These are phyloP conservation scores for Xylaria arbuscula DNA, from an alignment of 2,329 filamentous ascomycete genomes.

Conservation along the genomic window DNA sequence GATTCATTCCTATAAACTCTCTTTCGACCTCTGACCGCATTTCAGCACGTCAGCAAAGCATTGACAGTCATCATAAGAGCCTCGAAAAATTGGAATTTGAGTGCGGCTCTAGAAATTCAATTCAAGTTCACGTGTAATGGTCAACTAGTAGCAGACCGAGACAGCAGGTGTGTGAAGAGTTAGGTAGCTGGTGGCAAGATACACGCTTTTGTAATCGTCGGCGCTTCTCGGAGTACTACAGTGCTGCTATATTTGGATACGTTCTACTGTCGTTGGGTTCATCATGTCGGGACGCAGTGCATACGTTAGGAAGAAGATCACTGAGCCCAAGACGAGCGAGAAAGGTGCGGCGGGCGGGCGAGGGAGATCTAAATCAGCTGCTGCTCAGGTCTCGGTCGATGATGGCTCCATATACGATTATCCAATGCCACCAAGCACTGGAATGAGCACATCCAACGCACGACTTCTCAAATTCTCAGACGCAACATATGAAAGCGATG, in stretches of 20 bases:
- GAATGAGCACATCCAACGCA: slow-evolving; percentile 57
- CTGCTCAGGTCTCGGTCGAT: slow-evolving; percentile 51
- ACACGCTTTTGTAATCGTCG: neutral
- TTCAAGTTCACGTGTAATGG: neutral
- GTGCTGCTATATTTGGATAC: neutral
- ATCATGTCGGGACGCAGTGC: slow-evolving; percentile 69
- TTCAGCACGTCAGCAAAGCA: neutral
- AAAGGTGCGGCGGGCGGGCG: slow-evolving; percentile 41
- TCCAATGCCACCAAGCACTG: slow-evolving; percentile 54
- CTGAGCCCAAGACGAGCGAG: slow-evolving; percentile 57
- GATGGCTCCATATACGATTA: slow-evolving; percentile 55
- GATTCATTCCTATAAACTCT: neutral
- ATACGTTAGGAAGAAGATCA: slow-evolving; percentile 69
- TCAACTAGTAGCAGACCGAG: slow-evolving; percentile 19
- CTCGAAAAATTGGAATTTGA: neutral
- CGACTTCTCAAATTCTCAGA: slow-evolving; percentile 61
- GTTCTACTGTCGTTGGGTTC: neutral
- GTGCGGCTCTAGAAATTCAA: slow-evolving; percentile 2
- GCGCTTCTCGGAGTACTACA: neutral
- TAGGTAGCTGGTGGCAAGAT: slow-evolving; percentile 4
- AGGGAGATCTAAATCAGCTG: slow-evolving; percentile 53
- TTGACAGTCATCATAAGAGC: neutral
- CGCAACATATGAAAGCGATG: slow-evolving; percentile 51
- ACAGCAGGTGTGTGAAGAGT: slow-evolving; percentile 21
- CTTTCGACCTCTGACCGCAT: neutral